Percentiles rank a stretch among this genome's conserved stretches.
These are phyloP conservation scores for Zygosaccharomyces sapae DNA, from an alignment of 1,139 yeast genomes.

Conservation along the genomic window DNA sequence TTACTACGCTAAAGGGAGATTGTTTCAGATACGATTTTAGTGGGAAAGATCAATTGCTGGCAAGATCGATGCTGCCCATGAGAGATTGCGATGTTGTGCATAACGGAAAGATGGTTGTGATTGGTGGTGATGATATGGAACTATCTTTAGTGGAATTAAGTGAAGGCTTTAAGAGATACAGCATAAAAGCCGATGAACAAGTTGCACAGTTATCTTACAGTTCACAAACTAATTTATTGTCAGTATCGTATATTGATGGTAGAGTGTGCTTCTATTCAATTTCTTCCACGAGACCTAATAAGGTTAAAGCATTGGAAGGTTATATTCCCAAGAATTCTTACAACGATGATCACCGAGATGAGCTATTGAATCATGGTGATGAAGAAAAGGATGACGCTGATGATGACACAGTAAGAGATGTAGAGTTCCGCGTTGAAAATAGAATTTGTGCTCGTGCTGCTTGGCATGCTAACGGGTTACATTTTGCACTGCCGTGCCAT, in stretches of 20 bases:
- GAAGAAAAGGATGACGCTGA: conserved; percentile 35
- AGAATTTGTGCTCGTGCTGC: conserved; percentile 43
- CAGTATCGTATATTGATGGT: conserved; percentile 68
- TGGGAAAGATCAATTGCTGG: conserved; percentile 20
- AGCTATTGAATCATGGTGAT: conserved; percentile 20
- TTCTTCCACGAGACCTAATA: conserved; percentile 41
- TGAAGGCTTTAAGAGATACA: conserved; percentile 37
- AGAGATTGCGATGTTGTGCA: conserved; percentile 64
- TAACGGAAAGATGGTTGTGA: conserved; percentile 62
- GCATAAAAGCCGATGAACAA: conserved; percentile 48
- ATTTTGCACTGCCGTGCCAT: conserved; percentile 54
- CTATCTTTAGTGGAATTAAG: conserved; percentile 51
- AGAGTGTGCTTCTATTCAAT: conserved; percentile 60
- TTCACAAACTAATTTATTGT: conserved; percentile 53
- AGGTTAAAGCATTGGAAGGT: conserved; percentile 43
- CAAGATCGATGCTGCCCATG: conserved; percentile 51
- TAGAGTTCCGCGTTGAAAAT: conserved; percentile 36
- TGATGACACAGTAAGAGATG: conserved; percentile 21
- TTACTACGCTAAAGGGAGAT: conserved; percentile 32
- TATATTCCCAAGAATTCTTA: conserved; percentile 38
- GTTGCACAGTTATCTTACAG: conserved; percentile 60
- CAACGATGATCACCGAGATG: conserved; percentile 31
- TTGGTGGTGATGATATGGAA: conserved; percentile 75
- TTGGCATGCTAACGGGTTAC: conserved; percentile 64
- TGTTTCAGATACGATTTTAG: conserved; percentile 21